phyloP scores from a whole-genome alignment of 129 eudicot genomes.

The Tagetes patula region DNA sequence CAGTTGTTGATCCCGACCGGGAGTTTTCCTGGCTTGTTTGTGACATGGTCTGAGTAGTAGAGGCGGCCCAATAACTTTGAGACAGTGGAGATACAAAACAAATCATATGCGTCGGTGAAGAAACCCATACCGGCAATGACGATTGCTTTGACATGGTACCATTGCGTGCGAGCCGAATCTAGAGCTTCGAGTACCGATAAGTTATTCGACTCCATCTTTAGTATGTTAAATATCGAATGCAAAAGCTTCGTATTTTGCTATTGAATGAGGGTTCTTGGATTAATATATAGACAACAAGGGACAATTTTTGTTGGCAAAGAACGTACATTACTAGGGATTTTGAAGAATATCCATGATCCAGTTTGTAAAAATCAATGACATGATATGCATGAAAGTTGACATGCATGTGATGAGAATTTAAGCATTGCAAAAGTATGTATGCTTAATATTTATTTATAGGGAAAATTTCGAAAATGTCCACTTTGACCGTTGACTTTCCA shows the following conservation, averaged over 20 bases:
- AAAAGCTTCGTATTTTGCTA: neutral
- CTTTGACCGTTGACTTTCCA: too few relatives aligned
- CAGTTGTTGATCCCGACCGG: slow-evolving; percentile 40
- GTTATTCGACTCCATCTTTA: slow-evolving; percentile 44
- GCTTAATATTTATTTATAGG: too few relatives aligned
- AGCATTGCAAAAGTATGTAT: too few relatives aligned
- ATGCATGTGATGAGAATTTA: too few relatives aligned
- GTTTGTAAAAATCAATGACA: slow-evolving; percentile 8
- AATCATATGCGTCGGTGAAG: slow-evolving; percentile 67
- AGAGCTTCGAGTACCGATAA: slow-evolving; percentile 55
- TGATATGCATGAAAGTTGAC: slow-evolving; percentile 21
- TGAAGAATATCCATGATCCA: slow-evolving; percentile 25
- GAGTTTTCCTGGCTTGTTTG: slow-evolving; percentile 41
- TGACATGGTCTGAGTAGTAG: slow-evolving; percentile 35
- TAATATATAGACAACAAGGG: slow-evolving; percentile 18
- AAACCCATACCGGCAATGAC: slow-evolving; percentile 72
- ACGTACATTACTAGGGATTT: slow-evolving; percentile 19
- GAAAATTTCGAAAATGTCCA: too few relatives aligned
- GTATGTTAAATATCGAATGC: neutral
- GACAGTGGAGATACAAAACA: slow-evolving; percentile 54
- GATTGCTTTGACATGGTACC: slow-evolving; percentile 65
- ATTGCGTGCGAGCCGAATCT: slow-evolving; percentile 56
- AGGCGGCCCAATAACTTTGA: slow-evolving; percentile 60
- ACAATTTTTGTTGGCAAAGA: slow-evolving; percentile 1
- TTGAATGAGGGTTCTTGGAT: neutral